Evolutionary conservation across 192 early-diverging fungal species (phyloP).

Genomic region (Mortierella antarctica): DNA sequence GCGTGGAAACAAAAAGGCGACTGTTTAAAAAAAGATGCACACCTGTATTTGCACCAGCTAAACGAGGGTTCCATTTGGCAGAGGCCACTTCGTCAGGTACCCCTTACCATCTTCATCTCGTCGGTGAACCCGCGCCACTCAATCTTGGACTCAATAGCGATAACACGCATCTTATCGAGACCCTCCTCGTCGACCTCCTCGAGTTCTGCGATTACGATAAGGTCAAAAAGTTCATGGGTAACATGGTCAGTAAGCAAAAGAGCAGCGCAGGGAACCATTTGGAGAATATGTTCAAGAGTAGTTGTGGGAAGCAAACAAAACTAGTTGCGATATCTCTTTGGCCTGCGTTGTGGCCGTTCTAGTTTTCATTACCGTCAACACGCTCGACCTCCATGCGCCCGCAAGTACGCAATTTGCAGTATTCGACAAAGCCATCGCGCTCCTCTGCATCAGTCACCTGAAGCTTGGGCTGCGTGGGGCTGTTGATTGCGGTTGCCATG

Average conservation of each 20-base stretch:
- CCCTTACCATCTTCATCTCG: conserved; percentile 52
- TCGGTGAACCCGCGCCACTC: conserved; percentile 52
- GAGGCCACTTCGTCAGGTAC: neutral
- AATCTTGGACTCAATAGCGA: conserved; percentile 52
- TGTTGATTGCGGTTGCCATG: conserved; percentile 21
- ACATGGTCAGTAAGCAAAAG: neutral
- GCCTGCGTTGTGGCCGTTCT: neutral
- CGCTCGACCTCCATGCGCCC: conserved; percentile 45
- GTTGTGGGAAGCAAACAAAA: neutral
- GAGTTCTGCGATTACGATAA: neutral
- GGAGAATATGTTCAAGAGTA: neutral
- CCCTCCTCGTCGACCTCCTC: conserved; percentile 30
- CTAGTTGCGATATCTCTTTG: neutral
- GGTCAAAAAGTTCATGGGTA: neutral
- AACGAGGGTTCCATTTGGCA: neutral
- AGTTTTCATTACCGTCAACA: conserved; percentile 24
- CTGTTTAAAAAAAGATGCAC: neutral
- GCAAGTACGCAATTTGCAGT: conserved; percentile 50
- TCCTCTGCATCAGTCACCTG: conserved; percentile 41
- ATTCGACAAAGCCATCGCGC: conserved; percentile 53
- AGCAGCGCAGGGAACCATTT: neutral
- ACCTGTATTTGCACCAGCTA: no score
- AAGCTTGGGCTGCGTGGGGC: conserved; percentile 7
- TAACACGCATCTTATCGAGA: conserved; percentile 39
- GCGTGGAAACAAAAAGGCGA: neutral